Evolutionary conservation across 768 basidiomycete genomes (phyloP).

Genomic region (Mycena alexandri): DNA sequence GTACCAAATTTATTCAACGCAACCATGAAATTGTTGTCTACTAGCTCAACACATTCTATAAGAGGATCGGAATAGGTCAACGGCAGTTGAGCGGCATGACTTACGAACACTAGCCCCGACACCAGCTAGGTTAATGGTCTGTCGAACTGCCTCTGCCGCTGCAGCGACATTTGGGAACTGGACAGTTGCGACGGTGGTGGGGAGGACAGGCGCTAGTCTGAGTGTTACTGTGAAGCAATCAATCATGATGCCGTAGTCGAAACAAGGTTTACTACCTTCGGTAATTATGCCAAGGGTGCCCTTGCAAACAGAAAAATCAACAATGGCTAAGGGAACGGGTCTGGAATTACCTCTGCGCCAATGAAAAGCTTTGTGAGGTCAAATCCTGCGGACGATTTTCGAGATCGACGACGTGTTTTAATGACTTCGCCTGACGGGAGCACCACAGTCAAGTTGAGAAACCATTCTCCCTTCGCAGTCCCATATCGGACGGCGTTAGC

Average conservation of each 20-base stretch:
- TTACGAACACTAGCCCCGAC: conserved; percentile 73
- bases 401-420: conserved; percentile 82
- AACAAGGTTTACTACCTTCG: conserved; percentile 64
- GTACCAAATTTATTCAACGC: conserved; percentile 69
- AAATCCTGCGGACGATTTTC: conserved; percentile 91
- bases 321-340: neutral
- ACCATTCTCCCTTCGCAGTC: conserved; percentile 92
- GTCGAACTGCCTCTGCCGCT: conserved; percentile 70
- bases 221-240: conserved; percentile 69
- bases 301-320: conserved; percentile 59
- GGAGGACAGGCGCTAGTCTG: conserved; percentile 82
- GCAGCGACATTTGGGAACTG: conserved; percentile 82
- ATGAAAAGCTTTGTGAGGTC: conserved; percentile 90
- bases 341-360: conserved; percentile 60
- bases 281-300: conserved; percentile 90
- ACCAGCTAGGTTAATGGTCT: conserved; percentile 76
- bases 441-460: conserved; percentile 92
- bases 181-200: conserved; percentile 86
- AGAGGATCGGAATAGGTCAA: conserved; percentile 3
- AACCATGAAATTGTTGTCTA: conserved; percentile 79
- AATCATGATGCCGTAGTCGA: neutral
- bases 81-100: conserved; percentile 5
- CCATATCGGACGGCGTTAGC: conserved; percentile 90
- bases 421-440: conserved; percentile 91
- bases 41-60: conserved; percentile 86